A percentile compares a stretch with the other conserved stretches of the same genome.
Evolutionary conservation across 2,329 filamentous ascomycete species (phyloP).

Genomic region (Fusarium temperatum): DNA sequence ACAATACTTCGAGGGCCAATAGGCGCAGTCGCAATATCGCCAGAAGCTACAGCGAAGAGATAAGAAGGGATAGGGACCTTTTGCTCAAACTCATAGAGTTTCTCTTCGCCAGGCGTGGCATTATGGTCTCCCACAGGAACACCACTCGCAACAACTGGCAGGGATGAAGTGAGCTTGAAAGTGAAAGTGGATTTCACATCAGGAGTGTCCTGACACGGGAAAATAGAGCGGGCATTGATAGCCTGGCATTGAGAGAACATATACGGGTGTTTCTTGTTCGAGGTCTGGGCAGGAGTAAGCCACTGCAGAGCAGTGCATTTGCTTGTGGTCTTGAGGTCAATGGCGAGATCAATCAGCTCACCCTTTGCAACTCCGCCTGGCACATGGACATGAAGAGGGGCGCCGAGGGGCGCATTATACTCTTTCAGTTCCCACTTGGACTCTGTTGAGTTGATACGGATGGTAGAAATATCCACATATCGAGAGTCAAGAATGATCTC

Average conservation of each 20-base stretch:
- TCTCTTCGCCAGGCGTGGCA: constrained; percentile 58
- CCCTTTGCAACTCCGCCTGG: constrained; percentile 64
- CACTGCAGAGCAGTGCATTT: constrained; percentile 94
- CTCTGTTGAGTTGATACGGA: constrained; percentile 73
- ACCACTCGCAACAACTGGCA: constrained; percentile 93
- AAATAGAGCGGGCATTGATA: constrained; percentile 91
- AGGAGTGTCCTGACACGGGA: constrained; percentile 97
- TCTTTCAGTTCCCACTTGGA: constrained; percentile 75
- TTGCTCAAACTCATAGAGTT: constrained; percentile 87
- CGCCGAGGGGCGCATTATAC: constrained; percentile 77
- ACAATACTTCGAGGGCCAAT: constrained; percentile 89
- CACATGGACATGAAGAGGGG: constrained; percentile 72
- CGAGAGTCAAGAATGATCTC: constrained; percentile 92
- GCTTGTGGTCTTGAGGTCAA: constrained; percentile 81
- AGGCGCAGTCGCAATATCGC: constrained; percentile 84
- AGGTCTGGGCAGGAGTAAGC: constrained; percentile 92
- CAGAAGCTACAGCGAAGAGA: constrained; percentile 88
- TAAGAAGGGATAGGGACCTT: constrained; percentile 93
- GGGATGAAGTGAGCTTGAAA: constrained; percentile 85
- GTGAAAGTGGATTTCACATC: constrained; percentile 96
- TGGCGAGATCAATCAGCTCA: constrained; percentile 64
- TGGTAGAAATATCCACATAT: constrained; percentile 75
- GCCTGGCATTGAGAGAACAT: constrained; percentile 99
- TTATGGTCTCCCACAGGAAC: constrained; percentile 63
- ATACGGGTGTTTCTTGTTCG: constrained; percentile 94